Base-by-base conservation (phyloP, 2,329 filamentous ascomycete species). In the Cordyceps farinosa region DNA sequence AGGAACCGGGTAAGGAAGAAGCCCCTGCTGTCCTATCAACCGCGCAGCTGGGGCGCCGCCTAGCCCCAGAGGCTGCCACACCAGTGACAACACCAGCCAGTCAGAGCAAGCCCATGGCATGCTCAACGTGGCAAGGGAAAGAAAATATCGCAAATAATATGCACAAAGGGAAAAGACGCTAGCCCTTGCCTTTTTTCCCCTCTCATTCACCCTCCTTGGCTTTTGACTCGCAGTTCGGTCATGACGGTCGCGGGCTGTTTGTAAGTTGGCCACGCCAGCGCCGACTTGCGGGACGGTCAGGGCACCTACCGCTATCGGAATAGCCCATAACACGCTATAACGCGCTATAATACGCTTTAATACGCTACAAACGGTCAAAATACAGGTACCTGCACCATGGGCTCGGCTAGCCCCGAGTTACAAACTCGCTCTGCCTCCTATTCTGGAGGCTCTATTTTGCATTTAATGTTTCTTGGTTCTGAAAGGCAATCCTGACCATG, bases 1-100 rank as follows among this genome's bases (percentile, higher is more conserved):
- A 38, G 44, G 27, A 36, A 22, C 44, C 53, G 13, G 29, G 38
- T 8, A 44, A 10, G 38, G 29, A 32, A 15, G 53, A 22, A 22
- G 22, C 22, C 29, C 42, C 22, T 57, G 55, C 55, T 58, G 55
- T 47, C 55, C 55, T 58, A 58, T 58, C 55, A 48, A 58, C 48
- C 32, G 30, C 32, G 55, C 55, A 58, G 55, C 55, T 27, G 30
- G 42, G 22, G 42, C 30, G 29, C 54, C 7, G 40, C 27, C 29
- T 29, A 22, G 17, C 9, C 29, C 40, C 44, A 17, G 42, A 9
- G 17, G 30, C 54, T 45, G 55, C 44, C 55, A 47, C 53, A 45
- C 50, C 34, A 55, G 32, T 17, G 11, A 10, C 30, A 17, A 13
- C 29, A 13, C 36, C 53, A 45, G 52, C 52, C 27, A 45, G 53